Evolutionary conservation across 2,329 filamentous ascomycete genomes (phyloP), one percentile per base, ranked within the genome.

Genomic region (Cadophora gregata): DNA sequence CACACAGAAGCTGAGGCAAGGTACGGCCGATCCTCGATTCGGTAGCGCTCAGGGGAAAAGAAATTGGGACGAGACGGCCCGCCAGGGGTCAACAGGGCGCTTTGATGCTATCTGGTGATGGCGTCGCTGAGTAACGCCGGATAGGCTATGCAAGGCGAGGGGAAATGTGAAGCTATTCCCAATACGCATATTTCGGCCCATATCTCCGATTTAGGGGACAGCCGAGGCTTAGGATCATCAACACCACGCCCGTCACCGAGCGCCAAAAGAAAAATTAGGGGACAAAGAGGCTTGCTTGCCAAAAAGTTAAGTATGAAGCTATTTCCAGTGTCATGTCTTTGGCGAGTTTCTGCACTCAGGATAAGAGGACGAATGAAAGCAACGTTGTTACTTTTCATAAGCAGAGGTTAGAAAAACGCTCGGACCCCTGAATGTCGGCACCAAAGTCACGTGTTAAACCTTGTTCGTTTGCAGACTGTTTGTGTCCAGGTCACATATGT

Each of bases 21-120:
- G 36, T 38, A 33, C 27, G 10, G 25, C 4, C 58, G 58, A 60
- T 14, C 10, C 58, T 31, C 25, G 21, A 60, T 48, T 60, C 58
- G 58, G 27, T 48, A 21, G 36, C 36, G 27, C 27, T 47, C 58
- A 60, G 58, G 58, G 58, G 58, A 16, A 45, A 27, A 38, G 58
- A 60, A 33, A 60, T 60, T 60, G 36, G 16, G 19, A 21, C 36
- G 7, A 60, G 58, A 48, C 58, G 58, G 58, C 38, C 25, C 36
- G 25, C 48, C 58, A 60, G 42, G 58, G 58, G 25, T 29, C 24
- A 24, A 60, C 24, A 45, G 27, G 38, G 55, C 55, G 55, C 55
- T 42, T 58, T 58, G 55, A 53, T 31, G 27, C 10, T 14, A 53
- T 21, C 42, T 47, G 42, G 27, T 53, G 50, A 42, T 38, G 55